A percentile compares a stretch with the other conserved stretches of the same genome.
phyloP scores from a whole-genome alignment of 2,329 filamentous ascomycete genomes.

The Penicillium aurantiogriseum region DNA sequence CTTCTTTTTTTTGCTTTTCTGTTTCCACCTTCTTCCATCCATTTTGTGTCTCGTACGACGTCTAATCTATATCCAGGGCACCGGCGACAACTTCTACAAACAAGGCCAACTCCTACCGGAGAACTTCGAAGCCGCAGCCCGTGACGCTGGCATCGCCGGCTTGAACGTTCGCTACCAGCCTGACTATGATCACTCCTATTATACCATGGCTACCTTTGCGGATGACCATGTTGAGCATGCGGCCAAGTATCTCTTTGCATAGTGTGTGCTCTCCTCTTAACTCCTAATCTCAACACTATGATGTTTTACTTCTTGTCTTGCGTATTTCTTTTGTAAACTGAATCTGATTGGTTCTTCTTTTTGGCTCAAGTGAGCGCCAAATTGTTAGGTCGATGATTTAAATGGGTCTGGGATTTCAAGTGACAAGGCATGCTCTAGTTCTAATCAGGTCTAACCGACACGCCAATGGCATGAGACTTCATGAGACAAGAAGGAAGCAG shows the following conservation, averaged over 20 bases:
- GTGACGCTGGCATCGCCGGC: slow-evolving; percentile 69
- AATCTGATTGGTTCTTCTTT: slow-evolving; percentile 13
- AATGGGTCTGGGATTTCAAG: slow-evolving; percentile 1
- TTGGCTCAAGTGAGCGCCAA: slow-evolving; percentile 18
- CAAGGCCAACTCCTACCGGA: slow-evolving; percentile 88
- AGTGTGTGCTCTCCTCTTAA: slow-evolving; percentile 42
- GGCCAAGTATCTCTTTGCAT: slow-evolving; percentile 73
- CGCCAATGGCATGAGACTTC: no score
- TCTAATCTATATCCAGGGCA: slow-evolving; percentile 58
- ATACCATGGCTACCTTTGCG: slow-evolving; percentile 86
- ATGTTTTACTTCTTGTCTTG: not conserved
- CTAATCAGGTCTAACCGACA: no score
- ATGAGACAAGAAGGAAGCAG: no score
- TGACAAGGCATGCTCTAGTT: no score
- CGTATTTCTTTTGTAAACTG: slow-evolving; percentile 3
- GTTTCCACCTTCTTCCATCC: not conserved
- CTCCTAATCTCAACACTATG: not conserved
- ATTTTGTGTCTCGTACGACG: not conserved
- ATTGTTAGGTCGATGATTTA: slow-evolving; percentile 13
- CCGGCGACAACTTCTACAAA: slow-evolving; percentile 95
- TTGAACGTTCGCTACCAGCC: slow-evolving; percentile 79
- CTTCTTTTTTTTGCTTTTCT: not conserved
- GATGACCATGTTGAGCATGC: slow-evolving; percentile 90
- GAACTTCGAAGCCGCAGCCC: slow-evolving; percentile 79
- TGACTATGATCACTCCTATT: slow-evolving; percentile 97